These are phyloP conservation scores for Beauveria rudraprayagi DNA, from an alignment of 2,329 filamentous ascomycete genomes.

Conservation along the genomic window DNA sequence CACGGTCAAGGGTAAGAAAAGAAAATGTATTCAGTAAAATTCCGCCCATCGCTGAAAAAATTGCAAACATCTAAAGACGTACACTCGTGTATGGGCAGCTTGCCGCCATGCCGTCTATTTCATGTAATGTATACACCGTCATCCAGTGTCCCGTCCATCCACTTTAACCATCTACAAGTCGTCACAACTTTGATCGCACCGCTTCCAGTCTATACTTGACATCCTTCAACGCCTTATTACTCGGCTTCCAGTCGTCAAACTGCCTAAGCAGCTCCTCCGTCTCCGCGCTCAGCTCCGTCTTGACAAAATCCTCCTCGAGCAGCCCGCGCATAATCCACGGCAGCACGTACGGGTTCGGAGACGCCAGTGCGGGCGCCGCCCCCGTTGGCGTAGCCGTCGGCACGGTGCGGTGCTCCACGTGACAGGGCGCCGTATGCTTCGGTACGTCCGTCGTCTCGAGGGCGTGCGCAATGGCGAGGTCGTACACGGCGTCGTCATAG, in stretches of 20 bases:
- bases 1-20: background rate
- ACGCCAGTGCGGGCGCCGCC: slow-evolving; percentile 28
- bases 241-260: slow-evolving; percentile 91
- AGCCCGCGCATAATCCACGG: slow-evolving; percentile 95
- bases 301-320: slow-evolving; percentile 85
- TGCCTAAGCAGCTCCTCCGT: slow-evolving; percentile 71
- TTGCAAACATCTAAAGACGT: too few relatives aligned
- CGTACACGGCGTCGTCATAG: slow-evolving; percentile 80
- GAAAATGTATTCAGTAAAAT: background rate
- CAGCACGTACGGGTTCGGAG: slow-evolving; percentile 78
- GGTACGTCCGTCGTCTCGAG: slow-evolving; percentile 51
- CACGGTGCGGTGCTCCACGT: slow-evolving; percentile 17
- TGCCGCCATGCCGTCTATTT: background rate
- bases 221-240: slow-evolving; percentile 85
- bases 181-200: slow-evolving; percentile 72
- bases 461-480: slow-evolving; percentile 64
- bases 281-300: slow-evolving; percentile 68
- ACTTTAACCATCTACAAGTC: too few relatives aligned
- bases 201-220: slow-evolving; percentile 92
- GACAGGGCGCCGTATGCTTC: slow-evolving; percentile 14
- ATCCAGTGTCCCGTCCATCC: background rate
- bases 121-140: background rate
- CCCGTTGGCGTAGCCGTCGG: slow-evolving; percentile 15
- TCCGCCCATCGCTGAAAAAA: background rate
- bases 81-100: background rate